A percentile compares a stretch with the other conserved stretches of the same genome.
Conservation (phyloP, 352 stramenopile genomes). For the Aphanomyces stellatus region DNA sequence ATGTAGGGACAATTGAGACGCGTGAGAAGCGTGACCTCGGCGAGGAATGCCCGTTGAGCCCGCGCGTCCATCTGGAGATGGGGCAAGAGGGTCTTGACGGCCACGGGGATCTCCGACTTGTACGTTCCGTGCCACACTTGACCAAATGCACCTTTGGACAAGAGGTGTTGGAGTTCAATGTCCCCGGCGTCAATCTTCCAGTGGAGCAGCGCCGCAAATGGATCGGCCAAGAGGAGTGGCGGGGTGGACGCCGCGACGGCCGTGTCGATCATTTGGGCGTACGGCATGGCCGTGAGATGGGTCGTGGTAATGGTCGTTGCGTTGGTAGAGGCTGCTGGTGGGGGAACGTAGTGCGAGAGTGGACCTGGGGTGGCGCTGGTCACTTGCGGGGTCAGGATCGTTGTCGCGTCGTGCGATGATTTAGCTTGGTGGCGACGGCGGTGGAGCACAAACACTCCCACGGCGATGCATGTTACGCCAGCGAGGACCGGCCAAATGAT, state of each 20-base stretch:
- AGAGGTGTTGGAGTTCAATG: neutral
- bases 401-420: neutral
- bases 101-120: slow-evolving; percentile 17
- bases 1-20: slow-evolving; percentile 12
- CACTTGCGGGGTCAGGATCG: neutral
- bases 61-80: neutral
- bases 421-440: too few species aligned
- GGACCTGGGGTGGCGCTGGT: neutral
- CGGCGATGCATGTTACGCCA: neutral
- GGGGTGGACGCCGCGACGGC: neutral
- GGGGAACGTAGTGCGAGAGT: too few species aligned
- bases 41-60: slow-evolving; percentile 3
- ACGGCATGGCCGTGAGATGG: neutral
- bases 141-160: slow-evolving; percentile 19
- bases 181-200: neutral
- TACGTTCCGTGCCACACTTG: slow-evolving; percentile 30
- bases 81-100: slow-evolving; percentile 22
- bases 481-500: neutral
- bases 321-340: neutral
- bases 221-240: too few species aligned
- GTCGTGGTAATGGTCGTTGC: neutral
- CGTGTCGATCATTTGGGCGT: neutral
- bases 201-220: neutral
- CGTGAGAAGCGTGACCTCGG: slow-evolving; percentile 14
- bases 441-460: neutral